A percentile compares a stretch with the other conserved stretches of the same genome.
Conservation (phyloP, 352 stramenopile genomes). For the Globisporangium recalcitrans region DNA sequence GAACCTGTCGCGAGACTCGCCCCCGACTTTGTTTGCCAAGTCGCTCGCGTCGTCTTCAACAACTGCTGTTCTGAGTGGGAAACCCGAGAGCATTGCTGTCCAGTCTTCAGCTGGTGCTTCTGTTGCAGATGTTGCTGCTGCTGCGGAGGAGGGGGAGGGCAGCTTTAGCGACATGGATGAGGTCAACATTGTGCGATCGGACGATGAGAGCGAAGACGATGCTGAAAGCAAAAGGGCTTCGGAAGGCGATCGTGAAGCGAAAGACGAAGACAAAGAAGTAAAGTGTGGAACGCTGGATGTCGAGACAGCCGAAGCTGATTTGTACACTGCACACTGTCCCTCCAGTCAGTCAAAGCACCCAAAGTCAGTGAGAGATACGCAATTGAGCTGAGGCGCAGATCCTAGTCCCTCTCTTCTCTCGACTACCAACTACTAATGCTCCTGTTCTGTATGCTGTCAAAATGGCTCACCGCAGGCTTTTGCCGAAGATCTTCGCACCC, state of each 20-base stretch:
- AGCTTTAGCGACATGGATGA: conserved; percentile 10
- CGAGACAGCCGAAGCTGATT: neutral
- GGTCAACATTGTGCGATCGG: neutral
- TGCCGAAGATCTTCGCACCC: conserved; percentile 34
- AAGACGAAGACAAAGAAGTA: neutral
- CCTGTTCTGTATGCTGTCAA: neutral
- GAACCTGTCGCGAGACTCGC: neutral
- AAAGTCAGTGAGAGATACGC: neutral
- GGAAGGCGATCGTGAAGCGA: neutral
- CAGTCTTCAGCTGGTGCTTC: neutral
- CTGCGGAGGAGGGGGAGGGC: neutral
- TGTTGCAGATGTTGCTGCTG: neutral
- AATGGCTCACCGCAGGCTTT: neutral
- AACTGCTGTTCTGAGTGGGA: neutral
- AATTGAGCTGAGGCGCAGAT: neutral
- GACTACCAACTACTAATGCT: neutral
- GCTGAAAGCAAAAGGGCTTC: neutral
- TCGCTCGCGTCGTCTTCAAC: neutral
- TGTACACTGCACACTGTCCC: conserved; percentile 12
- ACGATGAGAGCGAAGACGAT: neutral
- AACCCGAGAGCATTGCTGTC: neutral
- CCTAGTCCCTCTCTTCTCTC: neutral
- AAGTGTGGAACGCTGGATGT: neutral
- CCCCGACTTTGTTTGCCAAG: conserved; percentile 6
- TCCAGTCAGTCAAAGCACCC: neutral